These are phyloP conservation scores for Takashimella koratensis DNA, from an alignment of 1,284 basidiomycete species.

Conservation along the genomic window DNA sequence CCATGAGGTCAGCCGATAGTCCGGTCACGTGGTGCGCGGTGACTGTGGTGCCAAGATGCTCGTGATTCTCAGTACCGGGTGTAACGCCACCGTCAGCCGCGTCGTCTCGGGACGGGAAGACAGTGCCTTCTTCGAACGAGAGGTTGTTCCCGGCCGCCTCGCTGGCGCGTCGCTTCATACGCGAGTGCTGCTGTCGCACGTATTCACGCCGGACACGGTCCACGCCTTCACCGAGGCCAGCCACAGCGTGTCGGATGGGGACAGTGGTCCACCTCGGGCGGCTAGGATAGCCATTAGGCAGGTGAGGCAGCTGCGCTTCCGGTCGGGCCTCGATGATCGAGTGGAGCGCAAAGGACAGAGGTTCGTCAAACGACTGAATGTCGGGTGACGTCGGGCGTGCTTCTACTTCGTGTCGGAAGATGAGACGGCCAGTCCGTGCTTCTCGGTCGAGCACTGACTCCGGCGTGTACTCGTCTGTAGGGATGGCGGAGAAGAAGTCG, in stretches of 20 bases:
- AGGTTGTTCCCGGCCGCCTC: conserved; percentile 21
- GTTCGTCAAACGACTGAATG: conserved; percentile 65
- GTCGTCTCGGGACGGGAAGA: conserved; percentile 16
- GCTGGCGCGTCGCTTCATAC: conserved; percentile 15
- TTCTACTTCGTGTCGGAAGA: conserved; percentile 68
- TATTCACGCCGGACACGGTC: conserved; percentile 40
- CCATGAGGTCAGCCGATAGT: background rate
- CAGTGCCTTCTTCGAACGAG: conserved; percentile 44
- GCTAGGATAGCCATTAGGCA: conserved; percentile 62
- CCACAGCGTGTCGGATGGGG: conserved; percentile 41
- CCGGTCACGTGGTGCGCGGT: background rate
- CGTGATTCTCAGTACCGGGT: conserved; percentile 2
- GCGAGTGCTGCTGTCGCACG: conserved; percentile 26
- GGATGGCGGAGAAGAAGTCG: conserved; percentile 63
- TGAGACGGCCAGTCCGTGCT: conserved; percentile 59
- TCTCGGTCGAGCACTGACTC: conserved; percentile 65
- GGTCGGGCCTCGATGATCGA: conserved; percentile 58
- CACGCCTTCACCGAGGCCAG: conserved; percentile 39
- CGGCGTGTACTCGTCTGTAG: conserved; percentile 73
- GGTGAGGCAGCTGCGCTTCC: conserved; percentile 62
- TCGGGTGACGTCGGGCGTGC: conserved; percentile 47
- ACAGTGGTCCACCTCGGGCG: conserved; percentile 29
- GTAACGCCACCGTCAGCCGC: conserved; percentile 9
- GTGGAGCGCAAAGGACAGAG: conserved; percentile 66
- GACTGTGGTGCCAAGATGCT: background rate